Evolutionary conservation across 2,329 filamentous ascomycete genomes (phyloP).

Genomic region (Neofusicoccum sp.): DNA sequence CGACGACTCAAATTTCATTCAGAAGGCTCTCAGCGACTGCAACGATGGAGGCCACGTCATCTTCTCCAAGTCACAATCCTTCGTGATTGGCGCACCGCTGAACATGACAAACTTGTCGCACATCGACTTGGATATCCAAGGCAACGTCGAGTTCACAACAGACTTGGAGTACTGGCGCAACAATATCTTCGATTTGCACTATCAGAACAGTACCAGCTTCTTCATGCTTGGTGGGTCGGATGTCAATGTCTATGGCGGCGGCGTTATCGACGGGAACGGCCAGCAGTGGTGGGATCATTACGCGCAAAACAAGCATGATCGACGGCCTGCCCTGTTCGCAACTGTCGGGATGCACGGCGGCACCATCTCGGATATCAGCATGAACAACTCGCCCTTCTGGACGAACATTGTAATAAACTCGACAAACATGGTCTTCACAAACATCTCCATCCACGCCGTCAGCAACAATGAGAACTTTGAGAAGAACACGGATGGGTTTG

Average conservation of each 20-base stretch:
- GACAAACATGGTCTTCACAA: background rate
- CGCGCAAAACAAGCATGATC: constrained; percentile 36
- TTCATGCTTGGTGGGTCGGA: constrained; percentile 67
- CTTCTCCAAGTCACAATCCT: constrained; percentile 22
- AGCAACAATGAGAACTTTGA: constrained; percentile 15
- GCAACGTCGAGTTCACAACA: constrained; percentile 56
- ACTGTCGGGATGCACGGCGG: background rate
- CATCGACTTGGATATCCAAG: constrained; percentile 25
- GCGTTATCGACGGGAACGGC: constrained; percentile 65
- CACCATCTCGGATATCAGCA: background rate
- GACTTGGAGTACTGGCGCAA: constrained; percentile 70
- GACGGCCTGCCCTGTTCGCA: background rate
- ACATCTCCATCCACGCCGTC: constrained; percentile 4
- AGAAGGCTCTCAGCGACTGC: constrained; percentile 23
- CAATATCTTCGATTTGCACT: constrained; percentile 64
- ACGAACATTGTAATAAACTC: background rate
- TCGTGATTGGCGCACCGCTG: constrained; percentile 23
- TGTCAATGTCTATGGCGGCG: constrained; percentile 69
- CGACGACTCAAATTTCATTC: constrained; percentile 18
- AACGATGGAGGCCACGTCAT: constrained; percentile 26
- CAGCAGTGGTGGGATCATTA: constrained; percentile 68
- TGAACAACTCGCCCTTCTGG: constrained; percentile 8
- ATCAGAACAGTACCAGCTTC: constrained; percentile 68
- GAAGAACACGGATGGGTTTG: constrained; percentile 9
- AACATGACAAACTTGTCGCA: constrained; percentile 23